These are phyloP conservation scores for Aschersonia sp. DNA, from an alignment of 2,329 filamentous ascomycete genomes.

Conservation along the genomic window DNA sequence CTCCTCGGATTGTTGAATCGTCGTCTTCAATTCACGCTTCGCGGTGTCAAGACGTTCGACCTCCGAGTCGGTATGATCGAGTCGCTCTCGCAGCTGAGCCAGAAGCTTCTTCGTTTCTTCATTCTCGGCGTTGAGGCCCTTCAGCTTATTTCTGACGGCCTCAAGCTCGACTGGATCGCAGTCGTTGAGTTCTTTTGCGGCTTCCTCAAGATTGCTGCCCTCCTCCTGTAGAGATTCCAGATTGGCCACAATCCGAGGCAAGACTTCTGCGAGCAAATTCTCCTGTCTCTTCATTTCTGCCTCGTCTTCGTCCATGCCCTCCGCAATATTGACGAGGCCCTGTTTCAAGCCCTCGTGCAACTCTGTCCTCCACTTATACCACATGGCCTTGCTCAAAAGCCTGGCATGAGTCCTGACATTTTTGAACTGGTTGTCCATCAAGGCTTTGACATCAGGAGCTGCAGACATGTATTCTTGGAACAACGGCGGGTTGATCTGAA, in stretches of 20 bases:
- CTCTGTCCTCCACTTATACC: slow-evolving; percentile 96
- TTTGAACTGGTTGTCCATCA: slow-evolving; percentile 96
- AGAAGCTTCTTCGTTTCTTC: slow-evolving; percentile 54
- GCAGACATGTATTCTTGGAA: slow-evolving; percentile 87
- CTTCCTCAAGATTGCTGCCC: slow-evolving; percentile 50
- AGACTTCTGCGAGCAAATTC: slow-evolving; percentile 46
- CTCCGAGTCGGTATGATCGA: slow-evolving; percentile 49
- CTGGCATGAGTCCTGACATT: slow-evolving; percentile 91
- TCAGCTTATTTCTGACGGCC: slow-evolving; percentile 54
- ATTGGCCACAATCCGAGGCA: slow-evolving; percentile 50
- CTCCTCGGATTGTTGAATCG: slow-evolving; percentile 71
- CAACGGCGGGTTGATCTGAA: slow-evolving; percentile 77
- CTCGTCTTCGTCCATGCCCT: slow-evolving; percentile 65
- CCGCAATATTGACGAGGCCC: slow-evolving; percentile 59
- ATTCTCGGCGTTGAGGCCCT: slow-evolving; percentile 50
- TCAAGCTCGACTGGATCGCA: slow-evolving; percentile 71
- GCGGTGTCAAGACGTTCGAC: slow-evolving; percentile 48
- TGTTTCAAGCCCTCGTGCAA: slow-evolving; percentile 68
- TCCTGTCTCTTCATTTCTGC: slow-evolving; percentile 52
- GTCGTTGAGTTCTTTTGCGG: slow-evolving; percentile 60
- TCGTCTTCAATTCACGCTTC: slow-evolving; percentile 54
- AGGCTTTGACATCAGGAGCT: slow-evolving; percentile 61
- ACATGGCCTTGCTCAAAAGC: slow-evolving; percentile 83
- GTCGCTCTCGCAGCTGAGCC: slow-evolving; percentile 48
- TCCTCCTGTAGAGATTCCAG: slow-evolving; percentile 49